Evolutionary conservation across 306 rosid genomes (phyloP), one percentile per base, ranked within the genome.

Genomic region (Canavalia ensiformis): DNA sequence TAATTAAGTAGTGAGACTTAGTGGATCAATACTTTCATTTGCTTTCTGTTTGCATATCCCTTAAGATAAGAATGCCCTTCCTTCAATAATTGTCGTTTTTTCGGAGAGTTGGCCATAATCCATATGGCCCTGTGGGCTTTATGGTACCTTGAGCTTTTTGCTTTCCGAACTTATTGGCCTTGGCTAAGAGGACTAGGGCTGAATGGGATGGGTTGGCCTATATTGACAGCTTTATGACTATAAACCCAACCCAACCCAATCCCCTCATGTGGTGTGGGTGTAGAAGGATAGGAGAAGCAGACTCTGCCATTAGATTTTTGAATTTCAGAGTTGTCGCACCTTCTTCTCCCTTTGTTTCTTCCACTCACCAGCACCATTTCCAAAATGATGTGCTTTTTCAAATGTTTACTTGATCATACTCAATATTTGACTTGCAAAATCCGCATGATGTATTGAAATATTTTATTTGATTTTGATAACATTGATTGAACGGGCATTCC

Each of bases 401-500:
- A 37, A 5, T 5, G 47, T 13, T 13, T 35, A 13, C 47, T 4
- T 63, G 69, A 63, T 63, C 46, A 35, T 63, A 37, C 10, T 5
- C 69, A 37, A 64, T 7, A 7, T 2, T 39, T 3, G 12, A 37
- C 33, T 28, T 8, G 45, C 9, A 70, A 37, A 12, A 12, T 12
- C 28, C 4, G 2, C 35, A 9, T 6, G 4, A 35, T 29, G 7
- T 80, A 45, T 7, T 33, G 28, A 30, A 47, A 71, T 57, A 70
- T 70, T 69, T 58, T 25, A 68, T 58, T 56, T 68, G 47, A 72
- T 74, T 79, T 84, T 71, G 31, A 34, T 65, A 51, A 62, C 57
- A 50, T 82, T 42, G 54, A 25, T 45, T 62, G 60, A 8, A 6
- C 29, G 29, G 65, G 37, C 47, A 56, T 51, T 30, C 59, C 6